These are phyloP conservation scores for Metschnikowia rubicola DNA, from an alignment of 805 yeast species.

Conservation along the genomic window DNA sequence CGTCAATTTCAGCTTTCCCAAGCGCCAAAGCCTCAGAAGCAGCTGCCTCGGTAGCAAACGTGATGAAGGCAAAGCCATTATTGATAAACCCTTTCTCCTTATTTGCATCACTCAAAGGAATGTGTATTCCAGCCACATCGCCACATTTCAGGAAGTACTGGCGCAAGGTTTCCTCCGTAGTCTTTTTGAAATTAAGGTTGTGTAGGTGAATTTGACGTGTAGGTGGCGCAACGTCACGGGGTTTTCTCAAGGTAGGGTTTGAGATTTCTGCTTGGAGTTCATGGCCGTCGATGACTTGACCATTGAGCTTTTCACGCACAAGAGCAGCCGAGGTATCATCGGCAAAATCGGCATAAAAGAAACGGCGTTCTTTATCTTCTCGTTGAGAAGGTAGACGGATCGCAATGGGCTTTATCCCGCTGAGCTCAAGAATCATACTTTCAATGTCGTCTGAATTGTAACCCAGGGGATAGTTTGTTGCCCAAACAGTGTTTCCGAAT, in stretches of 20 bases:
- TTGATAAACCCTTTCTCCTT: constrained; percentile 34
- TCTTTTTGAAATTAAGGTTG: constrained; percentile 46
- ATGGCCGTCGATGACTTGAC: constrained; percentile 22
- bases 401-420: constrained; percentile 38
- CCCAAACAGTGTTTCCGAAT: constrained; percentile 58
- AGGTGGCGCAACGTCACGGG: constrained; percentile 21
- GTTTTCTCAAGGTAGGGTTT: constrained; percentile 44
- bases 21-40: constrained; percentile 47
- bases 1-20: constrained; percentile 42
- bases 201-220: constrained; percentile 48
- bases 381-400: constrained; percentile 64
- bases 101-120: constrained; percentile 43
- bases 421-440: constrained; percentile 32
- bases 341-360: constrained; percentile 67
- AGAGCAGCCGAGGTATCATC: constrained; percentile 47
- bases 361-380: constrained; percentile 54
- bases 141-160: constrained; percentile 50
- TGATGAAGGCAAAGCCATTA: constrained; percentile 67
- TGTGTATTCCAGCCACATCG: constrained; percentile 44
- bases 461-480: constrained; percentile 67
- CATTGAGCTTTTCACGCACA: constrained; percentile 26
- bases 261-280: constrained; percentile 58
- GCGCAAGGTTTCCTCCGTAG: constrained; percentile 36
- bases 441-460: constrained; percentile 38
- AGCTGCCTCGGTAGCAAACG: constrained; percentile 40